These are phyloP conservation scores for Neonectria neomacrospora DNA, from an alignment of 2,329 filamentous ascomycete species.

Conservation along the genomic window DNA sequence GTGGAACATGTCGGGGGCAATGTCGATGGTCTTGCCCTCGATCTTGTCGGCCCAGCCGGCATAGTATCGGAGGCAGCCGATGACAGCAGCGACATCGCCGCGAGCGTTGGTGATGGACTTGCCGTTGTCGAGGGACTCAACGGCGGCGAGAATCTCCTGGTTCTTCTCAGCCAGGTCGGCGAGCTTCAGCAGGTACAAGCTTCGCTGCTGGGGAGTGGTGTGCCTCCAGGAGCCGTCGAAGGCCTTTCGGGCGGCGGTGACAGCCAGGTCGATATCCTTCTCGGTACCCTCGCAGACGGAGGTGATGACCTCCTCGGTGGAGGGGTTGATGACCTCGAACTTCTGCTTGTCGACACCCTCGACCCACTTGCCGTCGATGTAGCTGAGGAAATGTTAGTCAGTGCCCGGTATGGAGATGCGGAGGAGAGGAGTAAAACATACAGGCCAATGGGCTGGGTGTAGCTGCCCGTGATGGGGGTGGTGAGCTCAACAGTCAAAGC, in stretches of 20 bases:
- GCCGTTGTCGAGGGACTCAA: slow-evolving; percentile 90
- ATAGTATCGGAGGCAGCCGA: slow-evolving; percentile 77
- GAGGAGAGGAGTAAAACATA: slow-evolving; percentile 51
- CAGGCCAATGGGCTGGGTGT: slow-evolving; percentile 71
- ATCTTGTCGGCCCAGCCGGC: slow-evolving; percentile 95
- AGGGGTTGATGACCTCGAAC: slow-evolving; percentile 91
- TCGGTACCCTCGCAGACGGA: slow-evolving; percentile 86
- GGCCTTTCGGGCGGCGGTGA: slow-evolving; percentile 85
- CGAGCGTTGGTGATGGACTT: slow-evolving; percentile 82
- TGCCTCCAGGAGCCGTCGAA: slow-evolving; percentile 79
- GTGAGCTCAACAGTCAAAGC: slow-evolving; percentile 68
- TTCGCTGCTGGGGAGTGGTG: slow-evolving; percentile 76
- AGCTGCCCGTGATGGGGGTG: slow-evolving; percentile 72
- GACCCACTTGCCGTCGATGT: slow-evolving; percentile 95
- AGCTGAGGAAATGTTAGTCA: slow-evolving; percentile 58
- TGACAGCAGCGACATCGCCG: slow-evolving; percentile 76
- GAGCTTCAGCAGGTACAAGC: slow-evolving; percentile 77
- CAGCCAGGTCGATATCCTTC: slow-evolving; percentile 85
- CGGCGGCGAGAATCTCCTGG: slow-evolving; percentile 77
- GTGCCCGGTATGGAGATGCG: background rate
- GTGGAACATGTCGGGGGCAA: slow-evolving; percentile 80
- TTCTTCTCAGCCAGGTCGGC: slow-evolving; percentile 86
- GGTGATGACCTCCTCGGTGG: slow-evolving; percentile 85
- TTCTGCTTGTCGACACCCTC: slow-evolving; percentile 83
- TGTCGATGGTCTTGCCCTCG: slow-evolving; percentile 86